phyloP scores from a whole-genome alignment of 371 early-diverging fungal genomes.

The Haplosporangium sp. region DNA sequence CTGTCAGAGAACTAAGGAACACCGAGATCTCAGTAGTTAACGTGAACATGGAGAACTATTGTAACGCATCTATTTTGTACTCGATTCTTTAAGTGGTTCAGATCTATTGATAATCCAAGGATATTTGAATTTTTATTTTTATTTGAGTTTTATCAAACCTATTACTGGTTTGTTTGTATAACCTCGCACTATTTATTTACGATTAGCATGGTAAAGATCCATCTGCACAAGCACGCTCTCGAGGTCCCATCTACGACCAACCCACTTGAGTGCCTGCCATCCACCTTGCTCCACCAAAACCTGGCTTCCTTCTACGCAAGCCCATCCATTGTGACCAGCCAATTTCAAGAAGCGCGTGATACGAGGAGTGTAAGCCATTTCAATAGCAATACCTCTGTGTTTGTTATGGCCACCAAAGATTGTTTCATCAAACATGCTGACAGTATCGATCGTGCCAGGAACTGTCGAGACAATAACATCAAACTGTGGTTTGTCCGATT shows the following conservation, averaged over 20 bases:
- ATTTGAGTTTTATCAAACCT: too few relatives aligned
- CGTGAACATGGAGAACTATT: too few relatives aligned
- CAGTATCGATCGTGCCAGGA: conserved; percentile 82
- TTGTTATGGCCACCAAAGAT: conserved; percentile 41
- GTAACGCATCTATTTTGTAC: too few relatives aligned
- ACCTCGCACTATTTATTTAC: too few relatives aligned
- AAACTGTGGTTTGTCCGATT: conserved; percentile 36
- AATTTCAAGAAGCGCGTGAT: conserved; percentile 78
- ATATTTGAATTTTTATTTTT: too few relatives aligned
- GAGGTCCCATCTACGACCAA: conserved; percentile 61
- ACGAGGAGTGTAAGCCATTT: conserved; percentile 94
- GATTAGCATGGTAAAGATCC: conserved; percentile 12
- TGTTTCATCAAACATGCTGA: conserved; percentile 68
- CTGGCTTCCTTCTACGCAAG: conserved; percentile 84
- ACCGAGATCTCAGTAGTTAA: too few relatives aligned
- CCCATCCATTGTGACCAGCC: conserved; percentile 75
- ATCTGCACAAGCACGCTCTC: conserved; percentile 43
- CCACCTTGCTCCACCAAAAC: conserved; percentile 93
- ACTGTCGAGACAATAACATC: conserved; percentile 82
- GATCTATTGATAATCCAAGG: too few relatives aligned
- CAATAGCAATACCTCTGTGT: conserved; percentile 81
- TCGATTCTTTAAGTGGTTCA: too few relatives aligned
- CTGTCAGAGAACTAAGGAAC: too few relatives aligned
- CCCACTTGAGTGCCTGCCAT: conserved; percentile 87
- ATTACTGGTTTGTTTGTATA: too few relatives aligned